These are phyloP conservation scores for Myxozyma vanderwaltii DNA, from an alignment of 805 yeast species.

Conservation along the genomic window DNA sequence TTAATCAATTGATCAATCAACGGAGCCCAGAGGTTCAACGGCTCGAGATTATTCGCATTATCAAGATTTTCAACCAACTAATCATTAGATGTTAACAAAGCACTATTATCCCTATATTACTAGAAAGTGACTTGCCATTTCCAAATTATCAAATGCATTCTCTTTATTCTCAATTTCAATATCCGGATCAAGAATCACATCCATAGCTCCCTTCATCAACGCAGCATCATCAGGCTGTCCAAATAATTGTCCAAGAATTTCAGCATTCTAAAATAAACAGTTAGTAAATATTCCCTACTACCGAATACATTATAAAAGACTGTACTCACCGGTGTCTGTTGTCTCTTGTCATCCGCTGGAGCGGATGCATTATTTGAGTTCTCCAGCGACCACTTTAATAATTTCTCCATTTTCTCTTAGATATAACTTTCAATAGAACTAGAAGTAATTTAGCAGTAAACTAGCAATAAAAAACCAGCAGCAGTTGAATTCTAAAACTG, in stretches of 20 bases:
- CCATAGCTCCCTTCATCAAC: slow-evolving; percentile 77
- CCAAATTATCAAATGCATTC: slow-evolving; percentile 85
- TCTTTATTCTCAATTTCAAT: slow-evolving; percentile 64
- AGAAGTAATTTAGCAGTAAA: too few relatives aligned
- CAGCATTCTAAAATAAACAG: slow-evolving; percentile 55
- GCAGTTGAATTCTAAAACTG: too few relatives aligned
- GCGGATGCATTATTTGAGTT: slow-evolving; percentile 67
- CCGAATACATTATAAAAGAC: too few relatives aligned
- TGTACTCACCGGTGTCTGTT: slow-evolving; percentile 50
- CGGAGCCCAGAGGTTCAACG: slow-evolving; percentile 76
- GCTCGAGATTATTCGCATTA: slow-evolving; percentile 90
- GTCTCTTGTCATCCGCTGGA: slow-evolving; percentile 62
- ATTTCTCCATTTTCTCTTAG: slow-evolving; percentile 86
- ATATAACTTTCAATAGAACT: too few relatives aligned
- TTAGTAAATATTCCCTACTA: not conserved
- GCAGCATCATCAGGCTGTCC: slow-evolving; percentile 84
- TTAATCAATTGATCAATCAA: slow-evolving; percentile 57
- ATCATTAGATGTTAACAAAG: not conserved
- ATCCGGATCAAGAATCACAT: slow-evolving; percentile 59
- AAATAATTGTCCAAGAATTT: slow-evolving; percentile 73
- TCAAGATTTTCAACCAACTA: slow-evolving; percentile 81
- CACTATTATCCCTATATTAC: not conserved
- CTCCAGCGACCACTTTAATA: slow-evolving; percentile 89
- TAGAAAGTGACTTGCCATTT: slow-evolving; percentile 54
- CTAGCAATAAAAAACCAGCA: not conserved